A percentile compares a stretch with the other conserved stretches of the same genome.
phyloP scores from a whole-genome alignment of 768 basidiomycete species.

The Mycena crocata region DNA sequence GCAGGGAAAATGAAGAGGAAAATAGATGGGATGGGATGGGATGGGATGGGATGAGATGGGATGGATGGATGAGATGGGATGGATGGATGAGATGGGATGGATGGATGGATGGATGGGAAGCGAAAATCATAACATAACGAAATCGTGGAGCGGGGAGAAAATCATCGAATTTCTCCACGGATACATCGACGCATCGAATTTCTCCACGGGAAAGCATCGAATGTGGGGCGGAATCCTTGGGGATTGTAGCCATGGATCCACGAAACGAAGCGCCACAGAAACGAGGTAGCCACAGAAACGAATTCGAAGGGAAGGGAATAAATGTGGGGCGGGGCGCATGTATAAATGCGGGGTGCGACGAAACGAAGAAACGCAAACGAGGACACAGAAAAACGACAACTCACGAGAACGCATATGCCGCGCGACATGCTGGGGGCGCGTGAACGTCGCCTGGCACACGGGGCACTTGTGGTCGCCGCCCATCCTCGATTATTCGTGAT shows the following conservation, averaged over 20 bases:
- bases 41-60: neutral
- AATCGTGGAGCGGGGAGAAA: too few relatives aligned
- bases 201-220: too few relatives aligned
- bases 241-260: too few relatives aligned
- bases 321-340: too few relatives aligned
- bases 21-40: neutral
- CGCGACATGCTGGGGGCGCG: conserved; percentile 90
- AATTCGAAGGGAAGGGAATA: too few relatives aligned
- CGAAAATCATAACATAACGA: too few relatives aligned
- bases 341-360: too few relatives aligned
- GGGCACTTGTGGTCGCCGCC: conserved; percentile 89
- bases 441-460: conserved; percentile 89
- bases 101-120: neutral
- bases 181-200: neutral
- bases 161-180: neutral
- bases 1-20: too few relatives aligned
- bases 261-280: too few relatives aligned
- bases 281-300: too few relatives aligned
- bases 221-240: too few relatives aligned
- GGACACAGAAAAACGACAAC: conserved; percentile 48
- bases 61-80: neutral
- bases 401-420: conserved; percentile 91
- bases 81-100: neutral
- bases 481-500: conserved; percentile 52
- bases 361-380: neutral